Evolutionary conservation across 129 eudicot species (phyloP).

Genomic region (Pseudognaphalium luteoalbum): DNA sequence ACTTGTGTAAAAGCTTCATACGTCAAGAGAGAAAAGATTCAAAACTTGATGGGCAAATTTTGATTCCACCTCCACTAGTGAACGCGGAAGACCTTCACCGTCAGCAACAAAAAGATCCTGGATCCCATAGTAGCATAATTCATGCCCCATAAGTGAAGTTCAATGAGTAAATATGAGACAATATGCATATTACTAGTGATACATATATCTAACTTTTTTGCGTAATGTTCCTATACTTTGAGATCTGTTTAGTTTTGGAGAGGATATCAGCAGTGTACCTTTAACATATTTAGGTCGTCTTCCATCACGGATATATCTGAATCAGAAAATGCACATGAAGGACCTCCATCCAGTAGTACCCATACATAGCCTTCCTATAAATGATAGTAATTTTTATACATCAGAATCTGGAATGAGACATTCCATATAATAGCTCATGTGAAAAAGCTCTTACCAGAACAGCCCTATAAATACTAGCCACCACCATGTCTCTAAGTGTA

Average conservation of each 20-base stretch:
- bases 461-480: slow-evolving; percentile 80
- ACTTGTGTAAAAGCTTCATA: slow-evolving; percentile 23
- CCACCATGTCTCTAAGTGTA: slow-evolving; percentile 75
- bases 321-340: slow-evolving; percentile 87
- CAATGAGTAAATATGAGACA: background rate
- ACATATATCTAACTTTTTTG: background rate
- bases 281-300: slow-evolving; percentile 75
- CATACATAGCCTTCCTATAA: slow-evolving; percentile 85
- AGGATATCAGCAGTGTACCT: slow-evolving; percentile 43
- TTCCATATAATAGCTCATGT: background rate
- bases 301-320: slow-evolving; percentile 71
- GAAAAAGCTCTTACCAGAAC: slow-evolving; percentile 52
- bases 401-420: slow-evolving; percentile 18
- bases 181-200: background rate
- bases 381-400: background rate
- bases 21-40: slow-evolving; percentile 71
- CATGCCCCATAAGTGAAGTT: background rate
- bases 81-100: slow-evolving; percentile 99
- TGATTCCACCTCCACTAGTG: slow-evolving; percentile 85
- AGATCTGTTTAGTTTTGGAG: background rate
- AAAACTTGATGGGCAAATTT: slow-evolving; percentile 73
- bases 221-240: background rate
- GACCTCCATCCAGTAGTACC: slow-evolving; percentile 97
- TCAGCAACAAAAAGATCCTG: slow-evolving; percentile 97
- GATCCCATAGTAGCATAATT: slow-evolving; percentile 28